A percentile compares a stretch with the other conserved stretches of the same genome.
Evolutionary conservation across 441 rosid species (phyloP).

Genomic region (Adansonia madagascariensis): DNA sequence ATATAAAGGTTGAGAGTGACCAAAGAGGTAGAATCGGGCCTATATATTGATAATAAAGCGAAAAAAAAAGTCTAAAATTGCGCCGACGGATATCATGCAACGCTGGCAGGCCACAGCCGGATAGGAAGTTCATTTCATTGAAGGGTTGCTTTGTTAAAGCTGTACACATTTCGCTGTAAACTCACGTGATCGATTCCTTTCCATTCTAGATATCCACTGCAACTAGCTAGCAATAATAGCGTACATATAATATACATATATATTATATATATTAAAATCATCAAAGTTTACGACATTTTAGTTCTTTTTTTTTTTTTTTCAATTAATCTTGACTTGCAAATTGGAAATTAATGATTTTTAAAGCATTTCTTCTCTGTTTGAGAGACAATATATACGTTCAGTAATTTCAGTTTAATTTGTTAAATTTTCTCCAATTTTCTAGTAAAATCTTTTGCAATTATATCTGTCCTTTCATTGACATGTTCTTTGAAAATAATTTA

Average conservation of each 20-base stretch:
- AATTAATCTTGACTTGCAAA: too few species aligned
- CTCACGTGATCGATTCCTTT: conserved; percentile 21
- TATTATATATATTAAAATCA: too few species aligned
- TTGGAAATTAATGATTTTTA: too few species aligned
- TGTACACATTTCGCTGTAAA: conserved; percentile 10
- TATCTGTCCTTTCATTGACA: too few species aligned
- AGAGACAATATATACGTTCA: too few species aligned
- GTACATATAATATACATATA: not conserved
- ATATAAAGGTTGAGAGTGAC: not conserved
- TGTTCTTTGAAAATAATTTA: too few species aligned
- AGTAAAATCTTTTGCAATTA: too few species aligned
- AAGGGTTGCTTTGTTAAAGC: conserved; percentile 4
- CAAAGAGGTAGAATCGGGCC: conserved; percentile 8
- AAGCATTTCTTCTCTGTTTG: too few species aligned
- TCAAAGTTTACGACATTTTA: too few species aligned
- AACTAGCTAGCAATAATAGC: not conserved
- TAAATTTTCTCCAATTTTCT: too few species aligned
- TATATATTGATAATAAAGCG: not conserved
- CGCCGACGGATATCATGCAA: conserved; percentile 21
- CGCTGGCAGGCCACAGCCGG: conserved; percentile 11
- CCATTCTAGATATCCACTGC: not conserved
- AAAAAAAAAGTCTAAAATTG: conserved; percentile 15
- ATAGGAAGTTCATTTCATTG: not conserved
- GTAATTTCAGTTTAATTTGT: too few species aligned
- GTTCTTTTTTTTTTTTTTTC: too few species aligned